Percentiles rank a stretch among this genome's conserved stretches.
Evolutionary conservation across 106 monocot genomes (phyloP).

Genomic region (Gastrodia elata): DNA sequence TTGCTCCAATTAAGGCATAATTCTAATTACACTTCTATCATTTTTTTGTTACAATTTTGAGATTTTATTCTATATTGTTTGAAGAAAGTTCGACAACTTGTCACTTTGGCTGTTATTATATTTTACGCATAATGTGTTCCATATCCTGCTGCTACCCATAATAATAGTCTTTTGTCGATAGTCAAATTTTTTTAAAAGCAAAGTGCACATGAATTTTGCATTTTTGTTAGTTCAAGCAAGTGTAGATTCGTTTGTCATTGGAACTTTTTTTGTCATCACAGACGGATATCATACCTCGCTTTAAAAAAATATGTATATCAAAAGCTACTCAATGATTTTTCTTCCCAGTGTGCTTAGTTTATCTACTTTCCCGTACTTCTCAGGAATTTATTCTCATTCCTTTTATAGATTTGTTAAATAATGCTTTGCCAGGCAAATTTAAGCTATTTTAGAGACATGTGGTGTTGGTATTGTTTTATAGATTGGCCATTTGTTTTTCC

Average conservation of each 20-base stretch:
- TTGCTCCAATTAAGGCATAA: constrained; percentile 81
- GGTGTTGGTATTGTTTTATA: constrained; percentile 13
- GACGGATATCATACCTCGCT: not conserved
- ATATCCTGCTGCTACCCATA: not conserved
- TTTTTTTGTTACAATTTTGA: constrained; percentile 4
- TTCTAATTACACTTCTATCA: not conserved
- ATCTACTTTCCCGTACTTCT: not conserved
- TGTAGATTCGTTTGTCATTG: not conserved
- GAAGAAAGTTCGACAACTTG: not conserved
- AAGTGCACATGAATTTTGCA: not conserved
- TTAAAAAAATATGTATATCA: not conserved
- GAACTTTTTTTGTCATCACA: not conserved
- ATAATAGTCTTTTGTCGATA: not conserved
- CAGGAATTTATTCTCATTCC: not conserved
- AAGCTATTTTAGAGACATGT: not conserved
- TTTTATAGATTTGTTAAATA: not conserved
- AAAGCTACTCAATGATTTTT: not conserved
- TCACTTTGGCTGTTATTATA: not conserved
- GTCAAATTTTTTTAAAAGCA: no score
- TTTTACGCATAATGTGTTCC: not conserved
- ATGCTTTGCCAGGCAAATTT: not conserved
- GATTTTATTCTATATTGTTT: not conserved
- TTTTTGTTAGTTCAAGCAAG: not conserved
- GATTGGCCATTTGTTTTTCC: constrained; percentile 91
- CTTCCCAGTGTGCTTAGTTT: not conserved